Percentiles rank a stretch among this genome's conserved stretches.
Evolutionary conservation across 1,284 basidiomycete species (phyloP).

Genomic region (Ustilago trichophora): DNA sequence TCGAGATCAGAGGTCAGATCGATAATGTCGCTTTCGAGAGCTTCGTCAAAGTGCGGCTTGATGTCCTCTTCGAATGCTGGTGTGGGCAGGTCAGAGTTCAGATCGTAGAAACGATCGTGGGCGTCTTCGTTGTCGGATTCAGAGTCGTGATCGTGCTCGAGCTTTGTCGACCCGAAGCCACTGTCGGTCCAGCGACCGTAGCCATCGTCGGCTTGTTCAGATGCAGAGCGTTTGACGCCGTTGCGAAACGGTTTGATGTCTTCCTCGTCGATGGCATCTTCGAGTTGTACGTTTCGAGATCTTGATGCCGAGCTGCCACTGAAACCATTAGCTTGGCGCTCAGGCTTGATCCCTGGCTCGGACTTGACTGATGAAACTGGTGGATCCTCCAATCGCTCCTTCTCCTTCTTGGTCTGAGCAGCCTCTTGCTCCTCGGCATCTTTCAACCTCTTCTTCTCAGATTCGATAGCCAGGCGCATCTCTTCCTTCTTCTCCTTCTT

Average conservation of each 20-base stretch:
- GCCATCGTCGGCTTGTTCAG: conserved; percentile 3
- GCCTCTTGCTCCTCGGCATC: conserved; percentile 17
- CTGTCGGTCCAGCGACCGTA: conserved; percentile 12
- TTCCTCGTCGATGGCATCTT: conserved; percentile 28
- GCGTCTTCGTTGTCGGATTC: conserved; percentile 9
- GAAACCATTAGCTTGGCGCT: conserved; percentile 1
- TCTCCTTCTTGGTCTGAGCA: conserved; percentile 19
- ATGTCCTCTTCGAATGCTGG: conserved; percentile 3
- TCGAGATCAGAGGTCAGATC: conserved; percentile 15
- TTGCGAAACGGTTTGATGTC: conserved; percentile 27
- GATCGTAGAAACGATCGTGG: conserved; percentile 22
- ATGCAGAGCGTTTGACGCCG: conserved; percentile 20
- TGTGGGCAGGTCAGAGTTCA: background rate
- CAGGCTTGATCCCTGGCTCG: too few relatives aligned
- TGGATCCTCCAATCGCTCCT: conserved; percentile 15
- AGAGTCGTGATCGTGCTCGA: background rate
- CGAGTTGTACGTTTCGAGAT: conserved; percentile 39
- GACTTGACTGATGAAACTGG: too few relatives aligned
- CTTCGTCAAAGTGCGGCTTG: conserved; percentile 29
- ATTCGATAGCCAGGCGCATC: conserved; percentile 38
- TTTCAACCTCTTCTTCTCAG: conserved; percentile 39
- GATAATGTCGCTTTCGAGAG: conserved; percentile 18
- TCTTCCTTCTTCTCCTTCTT: conserved; percentile 52
- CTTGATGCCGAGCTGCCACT: background rate
- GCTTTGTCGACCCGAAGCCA: background rate